These are phyloP conservation scores for Golubevia pallescens DNA, from an alignment of 1,284 basidiomycete species.

Conservation along the genomic window DNA sequence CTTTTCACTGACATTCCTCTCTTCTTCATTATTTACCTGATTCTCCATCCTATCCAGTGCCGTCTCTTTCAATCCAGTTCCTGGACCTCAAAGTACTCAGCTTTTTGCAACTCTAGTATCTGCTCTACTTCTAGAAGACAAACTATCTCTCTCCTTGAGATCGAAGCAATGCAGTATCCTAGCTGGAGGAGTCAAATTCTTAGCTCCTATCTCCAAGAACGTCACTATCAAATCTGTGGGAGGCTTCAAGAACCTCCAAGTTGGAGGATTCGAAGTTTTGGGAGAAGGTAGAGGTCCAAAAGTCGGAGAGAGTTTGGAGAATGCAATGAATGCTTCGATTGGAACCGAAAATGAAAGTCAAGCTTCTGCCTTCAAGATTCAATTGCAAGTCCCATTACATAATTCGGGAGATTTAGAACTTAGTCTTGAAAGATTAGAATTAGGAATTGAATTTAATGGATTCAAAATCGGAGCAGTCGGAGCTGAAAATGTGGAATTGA, in stretches of 20 bases:
- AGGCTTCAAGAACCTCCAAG: constrained; percentile 25
- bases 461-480: constrained; percentile 25
- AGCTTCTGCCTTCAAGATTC: constrained; percentile 6
- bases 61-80: too few species aligned
- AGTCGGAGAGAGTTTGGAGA: too few species aligned
- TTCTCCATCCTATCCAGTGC: too few species aligned
- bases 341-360: constrained; percentile 1
- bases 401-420: constrained; percentile 15
- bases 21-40: too few species aligned
- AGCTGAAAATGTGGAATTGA: constrained; percentile 27
- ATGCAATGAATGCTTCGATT: not conserved
- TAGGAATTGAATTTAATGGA: constrained; percentile 23
- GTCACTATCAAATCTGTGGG: constrained; percentile 33
- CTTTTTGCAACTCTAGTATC: constrained; percentile 35
- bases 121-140: constrained; percentile 21
- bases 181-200: constrained; percentile 40
- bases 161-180: constrained; percentile 23
- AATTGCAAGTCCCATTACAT: constrained; percentile 13
- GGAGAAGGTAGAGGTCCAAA: constrained; percentile 20
- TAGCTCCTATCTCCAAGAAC: constrained; percentile 25
- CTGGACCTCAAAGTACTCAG: too few species aligned
- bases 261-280: constrained; percentile 32
- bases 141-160: constrained; percentile 16
- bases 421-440: constrained; percentile 4
- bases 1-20: too few species aligned